Evolutionary conservation across 108 stramenopile species (phyloP).

Genomic region (Aurantiochytrium sp.): DNA sequence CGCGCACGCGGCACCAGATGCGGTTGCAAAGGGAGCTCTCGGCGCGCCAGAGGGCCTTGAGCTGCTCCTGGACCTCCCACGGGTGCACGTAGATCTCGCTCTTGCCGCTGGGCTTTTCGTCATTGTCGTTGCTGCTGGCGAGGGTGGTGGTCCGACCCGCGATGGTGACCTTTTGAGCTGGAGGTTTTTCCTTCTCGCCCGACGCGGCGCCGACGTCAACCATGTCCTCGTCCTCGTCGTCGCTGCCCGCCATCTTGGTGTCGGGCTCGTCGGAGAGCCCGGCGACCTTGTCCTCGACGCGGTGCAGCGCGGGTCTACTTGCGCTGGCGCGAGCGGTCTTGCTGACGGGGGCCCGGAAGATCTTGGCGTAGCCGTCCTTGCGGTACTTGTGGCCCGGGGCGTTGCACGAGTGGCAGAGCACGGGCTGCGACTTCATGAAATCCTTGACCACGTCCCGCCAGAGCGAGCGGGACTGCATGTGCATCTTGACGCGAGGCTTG

Average conservation of each 20-base stretch:
- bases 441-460: slow-evolving; percentile 65
- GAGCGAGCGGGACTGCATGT: slow-evolving; percentile 63
- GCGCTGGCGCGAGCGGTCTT: too few relatives aligned
- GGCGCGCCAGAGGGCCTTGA: slow-evolving; percentile 75
- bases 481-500: slow-evolving; percentile 20
- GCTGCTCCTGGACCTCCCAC: slow-evolving; percentile 83
- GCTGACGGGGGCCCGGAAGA: slow-evolving; percentile 71
- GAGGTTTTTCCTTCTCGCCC: too few relatives aligned
- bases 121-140: slow-evolving; percentile 25
- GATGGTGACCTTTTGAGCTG: slow-evolving; percentile 42
- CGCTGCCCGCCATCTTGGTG: neutral
- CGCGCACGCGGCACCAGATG: slow-evolving; percentile 66
- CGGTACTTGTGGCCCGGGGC: slow-evolving; percentile 78
- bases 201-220: slow-evolving; percentile 26
- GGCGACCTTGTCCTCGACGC: slow-evolving; percentile 37
- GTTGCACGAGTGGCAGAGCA: slow-evolving; percentile 79
- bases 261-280: slow-evolving; percentile 42
- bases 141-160: neutral
- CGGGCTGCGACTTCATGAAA: slow-evolving; percentile 56
- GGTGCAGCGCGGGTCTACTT: slow-evolving; percentile 39
- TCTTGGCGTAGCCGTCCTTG: slow-evolving; percentile 88
- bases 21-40: slow-evolving; percentile 61
- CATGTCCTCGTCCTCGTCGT: neutral
- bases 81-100: slow-evolving; percentile 78
- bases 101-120: neutral